phyloP scores from a whole-genome alignment of 345 rosid species.

The Brassica nigra region DNA sequence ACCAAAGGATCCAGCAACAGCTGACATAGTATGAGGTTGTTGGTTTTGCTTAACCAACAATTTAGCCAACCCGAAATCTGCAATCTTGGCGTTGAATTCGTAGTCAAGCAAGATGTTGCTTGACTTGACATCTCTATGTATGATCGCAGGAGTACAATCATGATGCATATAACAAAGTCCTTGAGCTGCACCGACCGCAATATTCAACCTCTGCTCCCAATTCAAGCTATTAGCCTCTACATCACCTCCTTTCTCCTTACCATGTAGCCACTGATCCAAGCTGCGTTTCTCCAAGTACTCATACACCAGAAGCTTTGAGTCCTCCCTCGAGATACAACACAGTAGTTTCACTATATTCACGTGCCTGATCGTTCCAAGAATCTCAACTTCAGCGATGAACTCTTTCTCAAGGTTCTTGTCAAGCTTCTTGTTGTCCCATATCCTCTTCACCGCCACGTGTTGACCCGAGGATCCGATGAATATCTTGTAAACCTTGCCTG shows the following conservation, averaged over 20 bases:
- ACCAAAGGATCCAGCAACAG: constrained; percentile 91
- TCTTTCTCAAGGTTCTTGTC: constrained; percentile 71
- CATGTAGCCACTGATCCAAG: constrained; percentile 85
- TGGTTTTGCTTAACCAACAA: constrained; percentile 57
- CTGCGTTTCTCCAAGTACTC: constrained; percentile 91
- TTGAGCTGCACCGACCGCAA: constrained; percentile 83
- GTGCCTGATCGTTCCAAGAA: constrained; percentile 76
- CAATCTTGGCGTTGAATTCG: constrained; percentile 73
- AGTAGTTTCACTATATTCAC: constrained; percentile 77
- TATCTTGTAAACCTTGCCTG: constrained; percentile 81
- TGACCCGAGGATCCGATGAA: constrained; percentile 43
- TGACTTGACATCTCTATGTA: constrained; percentile 92
- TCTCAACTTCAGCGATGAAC: constrained; percentile 77
- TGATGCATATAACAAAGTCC: constrained; percentile 95
- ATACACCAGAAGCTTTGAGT: constrained; percentile 86
- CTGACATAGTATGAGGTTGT: constrained; percentile 72
- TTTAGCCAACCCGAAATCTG: constrained; percentile 94
- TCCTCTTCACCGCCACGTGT: constrained; percentile 80
- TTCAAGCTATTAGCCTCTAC: constrained; percentile 37
- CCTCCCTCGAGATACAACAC: constrained; percentile 85
- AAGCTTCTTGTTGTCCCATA: constrained; percentile 57
- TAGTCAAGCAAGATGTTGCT: constrained; percentile 85
- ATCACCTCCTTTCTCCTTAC: constrained; percentile 41
- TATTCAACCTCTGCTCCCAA: constrained; percentile 75
- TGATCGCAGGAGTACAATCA: constrained; percentile 68